Percentiles rank a stretch among this genome's conserved stretches.
Conservation (phyloP, 371 early-diverging fungal species). For the Lichtheimia ornata region DNA sequence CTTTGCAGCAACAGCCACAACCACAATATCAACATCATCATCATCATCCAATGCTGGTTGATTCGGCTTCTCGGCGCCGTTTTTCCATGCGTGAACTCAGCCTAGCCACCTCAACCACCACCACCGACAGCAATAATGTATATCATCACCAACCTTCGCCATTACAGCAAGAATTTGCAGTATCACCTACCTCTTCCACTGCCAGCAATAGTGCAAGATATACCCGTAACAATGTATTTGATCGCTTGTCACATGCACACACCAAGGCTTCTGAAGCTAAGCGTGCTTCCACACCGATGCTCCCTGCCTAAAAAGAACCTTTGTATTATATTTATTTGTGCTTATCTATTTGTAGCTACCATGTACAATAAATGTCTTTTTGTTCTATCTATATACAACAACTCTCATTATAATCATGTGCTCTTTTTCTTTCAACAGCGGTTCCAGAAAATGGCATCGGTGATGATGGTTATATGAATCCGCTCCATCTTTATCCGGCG, state of each 20-base stretch:
- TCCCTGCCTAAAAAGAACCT: neutral
- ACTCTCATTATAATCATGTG: neutral
- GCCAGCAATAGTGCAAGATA: constrained; percentile 17
- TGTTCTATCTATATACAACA: neutral
- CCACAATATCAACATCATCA: neutral
- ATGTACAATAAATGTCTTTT: neutral
- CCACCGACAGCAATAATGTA: neutral
- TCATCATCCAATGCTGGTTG: neutral
- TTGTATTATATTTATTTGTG: neutral
- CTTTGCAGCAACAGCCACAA: constrained; percentile 36
- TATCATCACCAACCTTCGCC: constrained; percentile 22
- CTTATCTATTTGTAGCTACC: too few relatives aligned
- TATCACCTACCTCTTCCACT: constrained; percentile 5
- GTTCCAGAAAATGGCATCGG: too few relatives aligned
- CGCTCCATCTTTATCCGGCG: too few relatives aligned
- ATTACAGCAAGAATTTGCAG: constrained; percentile 22
- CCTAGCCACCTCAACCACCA: constrained; percentile 2
- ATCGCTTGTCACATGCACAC: constrained; percentile 39
- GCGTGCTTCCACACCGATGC: constrained; percentile 16
- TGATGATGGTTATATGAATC: too few relatives aligned
- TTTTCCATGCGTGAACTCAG: constrained; percentile 24
- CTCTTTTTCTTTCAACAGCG: too few relatives aligned
- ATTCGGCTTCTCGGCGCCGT: constrained; percentile 16
- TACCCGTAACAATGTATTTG: constrained; percentile 32
- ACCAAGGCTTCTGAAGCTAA: constrained; percentile 51